Conservation (phyloP, 352 stramenopile genomes). For the Pythium monospermum region DNA sequence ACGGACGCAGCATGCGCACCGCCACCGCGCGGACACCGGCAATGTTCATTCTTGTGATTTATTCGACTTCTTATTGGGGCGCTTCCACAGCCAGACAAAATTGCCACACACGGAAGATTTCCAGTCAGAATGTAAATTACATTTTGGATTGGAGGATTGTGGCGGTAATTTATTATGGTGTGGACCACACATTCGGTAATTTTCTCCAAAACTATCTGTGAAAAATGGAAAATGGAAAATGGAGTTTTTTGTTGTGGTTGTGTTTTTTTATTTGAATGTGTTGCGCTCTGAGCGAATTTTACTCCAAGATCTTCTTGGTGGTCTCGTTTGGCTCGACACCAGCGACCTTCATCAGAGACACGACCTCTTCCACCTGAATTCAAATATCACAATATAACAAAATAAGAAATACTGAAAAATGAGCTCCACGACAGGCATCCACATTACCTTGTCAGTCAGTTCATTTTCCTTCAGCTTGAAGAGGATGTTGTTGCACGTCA, state of each 20-base stretch:
- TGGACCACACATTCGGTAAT: not conserved
- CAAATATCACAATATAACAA: too few species aligned
- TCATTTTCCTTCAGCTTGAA: constrained; percentile 84
- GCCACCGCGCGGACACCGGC: constrained; percentile 1
- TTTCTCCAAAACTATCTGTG: too few species aligned
- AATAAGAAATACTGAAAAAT: not conserved
- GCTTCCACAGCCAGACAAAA: constrained; percentile 2
- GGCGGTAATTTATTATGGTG: not conserved
- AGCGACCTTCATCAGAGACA: constrained; percentile 69
- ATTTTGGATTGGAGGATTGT: too few species aligned
- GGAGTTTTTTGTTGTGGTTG: too few species aligned
- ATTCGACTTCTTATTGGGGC: not conserved
- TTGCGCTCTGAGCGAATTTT: too few species aligned
- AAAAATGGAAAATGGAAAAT: too few species aligned
- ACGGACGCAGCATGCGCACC: not conserved
- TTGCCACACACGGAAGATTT: not conserved
- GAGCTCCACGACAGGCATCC: not conserved
- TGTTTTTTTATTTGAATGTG: too few species aligned
- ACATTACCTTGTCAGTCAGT: constrained; percentile 49
- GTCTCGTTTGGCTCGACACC: constrained; percentile 78
- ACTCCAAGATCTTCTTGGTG: constrained; percentile 80
- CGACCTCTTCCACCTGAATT: constrained; percentile 64
- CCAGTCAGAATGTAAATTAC: not conserved
- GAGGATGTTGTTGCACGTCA: constrained; percentile 85
- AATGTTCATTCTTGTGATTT: not conserved